These are phyloP conservation scores for Rosa chinensis DNA, from an alignment of 306 rosid species.

Conservation along the genomic window DNA sequence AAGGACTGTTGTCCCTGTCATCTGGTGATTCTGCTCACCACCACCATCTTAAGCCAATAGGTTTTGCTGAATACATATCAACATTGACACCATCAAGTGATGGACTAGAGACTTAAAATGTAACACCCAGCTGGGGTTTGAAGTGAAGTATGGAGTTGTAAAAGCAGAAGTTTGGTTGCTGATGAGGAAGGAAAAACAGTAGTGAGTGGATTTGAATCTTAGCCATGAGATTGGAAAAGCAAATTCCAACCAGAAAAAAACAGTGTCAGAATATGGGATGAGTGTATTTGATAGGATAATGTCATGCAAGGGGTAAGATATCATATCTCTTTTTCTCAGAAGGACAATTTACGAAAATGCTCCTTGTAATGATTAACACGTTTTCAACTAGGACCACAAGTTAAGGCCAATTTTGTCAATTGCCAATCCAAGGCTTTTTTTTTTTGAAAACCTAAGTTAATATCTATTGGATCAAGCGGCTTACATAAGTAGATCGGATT, in stretches of 20 bases:
- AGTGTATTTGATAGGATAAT: slow-evolving; percentile 68
- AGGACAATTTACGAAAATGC: not conserved
- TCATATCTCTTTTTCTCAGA: not conserved
- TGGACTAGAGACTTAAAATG: slow-evolving; percentile 4
- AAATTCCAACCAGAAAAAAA: slow-evolving; percentile 38
- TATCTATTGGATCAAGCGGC: too few species aligned
- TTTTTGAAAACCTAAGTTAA: too few species aligned
- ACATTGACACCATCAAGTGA: slow-evolving; percentile 11
- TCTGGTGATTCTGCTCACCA: slow-evolving; percentile 26
- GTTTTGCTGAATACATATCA: slow-evolving; percentile 19
- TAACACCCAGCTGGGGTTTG: slow-evolving; percentile 11
- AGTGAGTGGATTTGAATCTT: slow-evolving; percentile 39
- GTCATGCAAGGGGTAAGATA: slow-evolving; percentile 34
- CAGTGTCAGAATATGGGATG: slow-evolving; percentile 35
- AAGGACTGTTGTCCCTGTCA: slow-evolving; percentile 82
- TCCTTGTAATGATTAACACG: not conserved
- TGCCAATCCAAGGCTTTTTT: too few species aligned
- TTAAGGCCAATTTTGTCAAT: too few species aligned
- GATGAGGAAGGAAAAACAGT: slow-evolving; percentile 18
- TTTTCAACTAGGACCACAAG: too few species aligned
- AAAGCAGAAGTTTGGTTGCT: slow-evolving; percentile 20
- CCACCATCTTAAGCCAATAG: slow-evolving; percentile 50
- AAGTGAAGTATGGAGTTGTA: not conserved
- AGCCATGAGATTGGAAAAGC: slow-evolving; percentile 53
- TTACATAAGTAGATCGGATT: too few species aligned